phyloP scores from a whole-genome alignment of 257 asterid genomes.

The Solanum stenotomum region DNA sequence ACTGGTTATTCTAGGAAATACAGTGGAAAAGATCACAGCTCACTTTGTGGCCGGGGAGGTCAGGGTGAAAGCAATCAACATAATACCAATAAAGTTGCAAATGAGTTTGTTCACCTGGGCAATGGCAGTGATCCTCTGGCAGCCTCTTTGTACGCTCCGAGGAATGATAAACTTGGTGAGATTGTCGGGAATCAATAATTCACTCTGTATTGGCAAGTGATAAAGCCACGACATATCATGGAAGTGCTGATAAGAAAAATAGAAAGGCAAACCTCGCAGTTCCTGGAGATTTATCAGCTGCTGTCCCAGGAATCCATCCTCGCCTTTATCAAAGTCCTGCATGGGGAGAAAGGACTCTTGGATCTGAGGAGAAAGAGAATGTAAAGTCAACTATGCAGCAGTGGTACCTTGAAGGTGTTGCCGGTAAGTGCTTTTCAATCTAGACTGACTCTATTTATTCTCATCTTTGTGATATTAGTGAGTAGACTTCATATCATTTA shows the following conservation, averaged over 20 bases:
- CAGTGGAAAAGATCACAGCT: conserved; percentile 23
- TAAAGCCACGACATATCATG: conserved; percentile 52
- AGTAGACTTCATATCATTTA: too few species aligned
- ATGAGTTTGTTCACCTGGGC: conserved; percentile 24
- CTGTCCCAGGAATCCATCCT: conserved; percentile 39
- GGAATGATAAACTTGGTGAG: conserved; percentile 61
- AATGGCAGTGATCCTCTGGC: conserved; percentile 57
- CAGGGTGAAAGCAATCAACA: neutral
- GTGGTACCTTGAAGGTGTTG: too few species aligned
- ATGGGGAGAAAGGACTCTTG: conserved; percentile 37
- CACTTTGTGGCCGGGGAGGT: conserved; percentile 13
- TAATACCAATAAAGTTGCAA: neutral
- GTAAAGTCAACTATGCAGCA: conserved; percentile 27
- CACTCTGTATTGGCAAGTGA: conserved; percentile 60
- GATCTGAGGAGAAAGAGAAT: conserved; percentile 39
- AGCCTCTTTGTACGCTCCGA: conserved; percentile 59
- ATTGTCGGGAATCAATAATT: conserved; percentile 65
- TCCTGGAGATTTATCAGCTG: conserved; percentile 38
- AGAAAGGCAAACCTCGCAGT: conserved; percentile 48
- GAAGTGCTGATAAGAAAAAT: conserved; percentile 13
- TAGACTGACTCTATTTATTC: too few species aligned
- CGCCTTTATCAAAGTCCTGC: neutral
- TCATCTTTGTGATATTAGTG: too few species aligned
- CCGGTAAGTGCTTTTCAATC: too few species aligned
- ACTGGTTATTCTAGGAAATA: conserved; percentile 27